phyloP scores from a whole-genome alignment of 495 filamentous ascomycete genomes.

The Neurospora hispaniola region DNA sequence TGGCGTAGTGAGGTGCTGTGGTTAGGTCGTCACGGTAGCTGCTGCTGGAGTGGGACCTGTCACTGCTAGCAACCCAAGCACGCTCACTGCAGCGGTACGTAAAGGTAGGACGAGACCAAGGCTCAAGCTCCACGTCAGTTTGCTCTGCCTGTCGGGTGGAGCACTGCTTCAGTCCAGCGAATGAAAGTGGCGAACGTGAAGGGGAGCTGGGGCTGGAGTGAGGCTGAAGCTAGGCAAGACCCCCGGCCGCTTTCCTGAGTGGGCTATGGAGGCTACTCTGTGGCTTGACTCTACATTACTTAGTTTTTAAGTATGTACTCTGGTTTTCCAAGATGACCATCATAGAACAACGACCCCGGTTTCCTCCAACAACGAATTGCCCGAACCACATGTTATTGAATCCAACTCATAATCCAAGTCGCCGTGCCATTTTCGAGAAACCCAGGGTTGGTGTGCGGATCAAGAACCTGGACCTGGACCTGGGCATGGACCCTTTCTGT shows the following conservation, averaged over 20 bases:
- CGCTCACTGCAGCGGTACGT: not conserved
- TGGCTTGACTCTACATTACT: not conserved
- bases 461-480: not conserved
- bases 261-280: not conserved
- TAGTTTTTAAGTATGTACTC: not conserved
- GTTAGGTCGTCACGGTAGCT: conserved; percentile 2
- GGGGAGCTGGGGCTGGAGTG: not conserved
- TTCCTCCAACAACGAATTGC: not conserved
- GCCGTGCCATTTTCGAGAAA: not conserved
- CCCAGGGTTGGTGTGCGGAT: not conserved
- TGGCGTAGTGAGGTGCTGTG: not conserved
- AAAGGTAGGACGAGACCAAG: not conserved
- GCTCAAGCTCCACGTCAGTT: conserved; percentile 14
- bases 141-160: conserved; percentile 10
- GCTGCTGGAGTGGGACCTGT: not conserved
- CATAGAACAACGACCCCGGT: not conserved
- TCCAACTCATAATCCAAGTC: not conserved
- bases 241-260: not conserved
- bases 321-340: not conserved
- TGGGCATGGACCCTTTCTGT: not conserved
- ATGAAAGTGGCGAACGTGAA: not conserved
- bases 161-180: not conserved
- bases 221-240: conserved; percentile 1
- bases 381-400: not conserved
- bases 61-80: not conserved